phyloP scores from a whole-genome alignment of 495 filamentous ascomycete species.

The Podospora sp. region DNA sequence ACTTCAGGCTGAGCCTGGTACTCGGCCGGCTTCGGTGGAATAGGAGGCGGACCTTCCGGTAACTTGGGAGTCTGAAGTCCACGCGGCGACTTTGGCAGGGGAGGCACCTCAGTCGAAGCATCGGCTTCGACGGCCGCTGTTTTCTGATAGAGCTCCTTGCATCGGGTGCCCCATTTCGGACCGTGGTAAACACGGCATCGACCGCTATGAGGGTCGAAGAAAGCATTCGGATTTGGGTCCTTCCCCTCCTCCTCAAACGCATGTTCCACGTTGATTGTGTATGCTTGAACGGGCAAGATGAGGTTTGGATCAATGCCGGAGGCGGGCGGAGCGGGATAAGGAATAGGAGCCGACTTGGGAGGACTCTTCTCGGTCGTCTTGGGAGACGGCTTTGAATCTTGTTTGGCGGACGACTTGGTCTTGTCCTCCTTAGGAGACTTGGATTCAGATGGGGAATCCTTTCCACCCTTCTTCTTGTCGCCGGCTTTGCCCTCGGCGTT shows the following conservation, averaged over 20 bases:
- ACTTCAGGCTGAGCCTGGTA: neutral
- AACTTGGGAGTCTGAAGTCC: neutral
- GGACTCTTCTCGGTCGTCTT: neutral
- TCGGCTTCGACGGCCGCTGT: neutral
- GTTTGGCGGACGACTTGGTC: neutral
- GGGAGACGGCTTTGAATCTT: slow-evolving; percentile 3
- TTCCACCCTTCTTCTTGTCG: slow-evolving; percentile 4
- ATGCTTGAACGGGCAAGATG: slow-evolving; percentile 40
- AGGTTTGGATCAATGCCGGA: slow-evolving; percentile 28
- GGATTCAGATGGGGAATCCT: neutral
- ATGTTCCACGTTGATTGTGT: slow-evolving; percentile 49
- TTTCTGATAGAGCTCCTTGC: neutral
- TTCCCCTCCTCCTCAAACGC: slow-evolving; percentile 38
- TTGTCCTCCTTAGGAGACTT: neutral
- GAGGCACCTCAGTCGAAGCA: neutral
- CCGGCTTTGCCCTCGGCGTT: slow-evolving; percentile 1
- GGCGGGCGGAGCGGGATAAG: neutral
- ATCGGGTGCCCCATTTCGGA: slow-evolving; percentile 42
- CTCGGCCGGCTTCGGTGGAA: neutral
- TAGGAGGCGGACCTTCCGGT: neutral
- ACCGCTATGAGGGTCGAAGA: slow-evolving; percentile 45
- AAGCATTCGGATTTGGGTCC: slow-evolving; percentile 54
- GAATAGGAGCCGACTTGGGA: neutral
- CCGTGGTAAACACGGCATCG: slow-evolving; percentile 54
- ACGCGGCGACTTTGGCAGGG: neutral